Evolutionary conservation across 169 alveolate species (phyloP).

Genomic region (Plasmodium gonderi): DNA sequence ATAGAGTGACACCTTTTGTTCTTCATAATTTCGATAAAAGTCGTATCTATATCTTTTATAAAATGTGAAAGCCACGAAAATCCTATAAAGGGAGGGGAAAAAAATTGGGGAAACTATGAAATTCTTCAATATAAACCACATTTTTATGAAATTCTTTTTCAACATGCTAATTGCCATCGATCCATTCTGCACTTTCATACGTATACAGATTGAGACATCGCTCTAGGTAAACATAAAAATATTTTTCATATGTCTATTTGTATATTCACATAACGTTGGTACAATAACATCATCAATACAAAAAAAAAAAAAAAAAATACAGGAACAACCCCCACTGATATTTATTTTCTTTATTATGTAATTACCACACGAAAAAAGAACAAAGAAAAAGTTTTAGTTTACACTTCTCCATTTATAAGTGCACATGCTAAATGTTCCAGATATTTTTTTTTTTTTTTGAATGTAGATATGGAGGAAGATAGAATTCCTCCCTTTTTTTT

Average conservation of each 20-base stretch:
- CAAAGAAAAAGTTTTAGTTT: conserved; percentile 6
- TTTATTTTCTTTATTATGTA: background rate
- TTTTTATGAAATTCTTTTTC: background rate
- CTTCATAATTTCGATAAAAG: conserved; percentile 30
- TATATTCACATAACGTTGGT: no score
- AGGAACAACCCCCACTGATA: background rate
- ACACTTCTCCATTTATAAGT: conserved; percentile 29
- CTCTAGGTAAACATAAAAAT: no score
- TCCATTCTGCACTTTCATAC: background rate
- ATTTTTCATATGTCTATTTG: no score
- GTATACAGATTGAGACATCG: background rate
- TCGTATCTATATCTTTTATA: conserved; percentile 51
- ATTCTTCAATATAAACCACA: background rate
- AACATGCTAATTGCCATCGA: background rate
- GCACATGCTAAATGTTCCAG: background rate
- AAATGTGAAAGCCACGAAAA: conserved; percentile 39
- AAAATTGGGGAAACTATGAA: background rate
- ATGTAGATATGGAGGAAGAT: background rate
- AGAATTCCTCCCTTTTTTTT: background rate
- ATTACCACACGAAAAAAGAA: conserved; percentile 49
- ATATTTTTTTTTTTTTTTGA: background rate
- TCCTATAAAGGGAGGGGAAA: background rate
- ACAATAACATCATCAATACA: no score
- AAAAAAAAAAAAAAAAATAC: background rate
- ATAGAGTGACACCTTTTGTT: conserved; percentile 31